phyloP scores from a whole-genome alignment of 495 filamentous ascomycete genomes.

The Achaetomiella virescens region DNA sequence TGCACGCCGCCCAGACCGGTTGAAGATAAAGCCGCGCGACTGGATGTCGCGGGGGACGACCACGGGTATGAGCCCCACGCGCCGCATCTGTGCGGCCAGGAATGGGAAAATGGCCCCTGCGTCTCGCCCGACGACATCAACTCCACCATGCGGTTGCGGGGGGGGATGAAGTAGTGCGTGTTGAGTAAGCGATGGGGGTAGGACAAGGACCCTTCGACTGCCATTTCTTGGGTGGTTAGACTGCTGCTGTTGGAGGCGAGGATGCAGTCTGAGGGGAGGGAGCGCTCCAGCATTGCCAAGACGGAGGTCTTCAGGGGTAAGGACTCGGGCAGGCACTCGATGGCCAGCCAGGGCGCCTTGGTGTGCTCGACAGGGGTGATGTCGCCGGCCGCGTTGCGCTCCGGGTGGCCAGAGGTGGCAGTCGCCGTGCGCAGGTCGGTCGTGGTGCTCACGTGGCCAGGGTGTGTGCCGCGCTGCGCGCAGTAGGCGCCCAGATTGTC shows the following conservation, averaged over 20 bases:
- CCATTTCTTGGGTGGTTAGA: conserved; percentile 44
- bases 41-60: conserved; percentile 33
- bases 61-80: conserved; percentile 40
- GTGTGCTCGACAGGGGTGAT: conserved; percentile 5
- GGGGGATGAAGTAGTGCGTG: conserved; percentile 54
- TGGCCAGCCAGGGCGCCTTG: conserved; percentile 42
- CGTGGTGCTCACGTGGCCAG: conserved; percentile 30
- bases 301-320: conserved; percentile 46
- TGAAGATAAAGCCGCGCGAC: conserved; percentile 53
- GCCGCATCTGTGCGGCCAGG: conserved; percentile 34
- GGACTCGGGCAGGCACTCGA: conserved; percentile 54
- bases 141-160: conserved; percentile 45
- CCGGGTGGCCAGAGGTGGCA: conserved; percentile 12
- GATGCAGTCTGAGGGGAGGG: conserved; percentile 41
- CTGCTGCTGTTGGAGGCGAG: conserved; percentile 49
- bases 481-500: conserved; percentile 33
- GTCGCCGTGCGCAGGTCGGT: conserved; percentile 26
- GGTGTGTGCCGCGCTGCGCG: conserved; percentile 20
- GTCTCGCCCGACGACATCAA: conserved; percentile 53
- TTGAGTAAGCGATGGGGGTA: conserved; percentile 41
- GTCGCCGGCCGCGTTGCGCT: background rate
- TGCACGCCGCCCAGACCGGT: conserved; percentile 56
- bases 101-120: conserved; percentile 38
- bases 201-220: conserved; percentile 29
- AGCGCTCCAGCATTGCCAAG: conserved; percentile 42